Evolutionary conservation across 805 yeast species (phyloP), one percentile per base, ranked within the genome.

Genomic region (Pichia exigua): DNA sequence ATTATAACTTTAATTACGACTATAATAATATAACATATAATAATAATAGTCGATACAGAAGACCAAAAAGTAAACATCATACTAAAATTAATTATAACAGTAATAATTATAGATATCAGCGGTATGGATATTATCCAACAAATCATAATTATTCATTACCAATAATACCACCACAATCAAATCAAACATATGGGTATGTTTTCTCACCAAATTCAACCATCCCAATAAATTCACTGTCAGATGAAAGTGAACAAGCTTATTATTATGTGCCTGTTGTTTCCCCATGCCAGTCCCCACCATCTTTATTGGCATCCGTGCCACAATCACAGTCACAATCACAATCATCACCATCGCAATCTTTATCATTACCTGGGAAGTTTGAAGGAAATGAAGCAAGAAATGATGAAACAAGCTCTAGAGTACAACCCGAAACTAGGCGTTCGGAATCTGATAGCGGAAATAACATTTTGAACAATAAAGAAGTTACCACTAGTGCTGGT

Each of bases 241-340:
- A 35, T 5, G 39, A 11, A 17, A n/a, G 17, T n/a, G 3, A 35
- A 43, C 45, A 50, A n/a, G 28, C 24, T n/a, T 49, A 47, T 40
- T 56, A 51, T 26, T 51, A 52, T 44, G 42, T 57, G 44, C 46
- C 53, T 26, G 42, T 50, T 20, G 46, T 52, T 27, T 47, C 55
- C 28, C 59, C 65, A 17, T 26, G 28, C 20, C 40, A 35, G 20
- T 20, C 6, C 32, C 32, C 7, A 28, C 32, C 32, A 28, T n/a
- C n/a, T n/a, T n/a, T n/a, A n/a, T n/a, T n/a, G n/a, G n/a, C n/a
- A n/a, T n/a, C n/a, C n/a, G n/a, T n/a, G n/a, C n/a, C n/a, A n/a
- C n/a, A n/a, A n/a, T n/a, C n/a, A n/a, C n/a, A n/a, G n/a, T n/a
- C n/a, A n/a, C n/a, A n/a, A n/a, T n/a, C 32, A 28, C 9, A 10